Evolutionary conservation across 257 asterid genomes (phyloP).

Genomic region (Solanum medicagineum): DNA sequence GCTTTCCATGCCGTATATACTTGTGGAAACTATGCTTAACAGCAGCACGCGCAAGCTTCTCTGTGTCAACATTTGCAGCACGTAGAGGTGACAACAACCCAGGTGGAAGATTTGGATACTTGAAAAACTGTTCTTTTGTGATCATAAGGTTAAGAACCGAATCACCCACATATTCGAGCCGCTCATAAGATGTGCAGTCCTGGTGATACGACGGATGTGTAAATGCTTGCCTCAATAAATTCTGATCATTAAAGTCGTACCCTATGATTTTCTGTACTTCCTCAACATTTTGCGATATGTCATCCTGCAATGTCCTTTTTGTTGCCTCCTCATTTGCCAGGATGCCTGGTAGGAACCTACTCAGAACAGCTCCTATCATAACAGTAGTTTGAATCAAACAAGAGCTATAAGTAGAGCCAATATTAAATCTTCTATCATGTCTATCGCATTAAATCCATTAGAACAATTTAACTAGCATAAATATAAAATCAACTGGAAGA

Average conservation of each 20-base stretch:
- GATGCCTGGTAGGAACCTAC: conserved; percentile 23
- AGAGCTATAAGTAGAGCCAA: neutral
- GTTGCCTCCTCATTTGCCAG: conserved; percentile 6
- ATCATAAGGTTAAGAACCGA: conserved; percentile 58
- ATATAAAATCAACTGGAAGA: neutral
- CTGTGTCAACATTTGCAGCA: conserved; percentile 89
- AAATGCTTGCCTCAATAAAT: conserved; percentile 52
- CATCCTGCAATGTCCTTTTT: conserved; percentile 9
- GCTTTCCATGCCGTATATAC: conserved; percentile 42
- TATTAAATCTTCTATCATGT: neutral
- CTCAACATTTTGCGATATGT: conserved; percentile 20
- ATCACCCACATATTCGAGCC: conserved; percentile 75
- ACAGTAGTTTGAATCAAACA: neutral
- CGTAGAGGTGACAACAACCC: conserved; percentile 68
- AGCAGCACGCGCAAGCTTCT: conserved; percentile 86
- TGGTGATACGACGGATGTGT: conserved; percentile 49
- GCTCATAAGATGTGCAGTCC: conserved; percentile 48
- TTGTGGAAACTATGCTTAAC: conserved; percentile 50
- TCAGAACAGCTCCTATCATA: conserved; percentile 39
- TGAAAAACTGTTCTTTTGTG: conserved; percentile 48
- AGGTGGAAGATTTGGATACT: conserved; percentile 58
- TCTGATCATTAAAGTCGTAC: conserved; percentile 41
- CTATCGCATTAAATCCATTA: neutral
- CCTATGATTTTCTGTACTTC: conserved; percentile 62
- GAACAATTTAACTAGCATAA: neutral